phyloP scores from a whole-genome alignment of 2,329 filamentous ascomycete species.

The Fusarium domesticum region DNA sequence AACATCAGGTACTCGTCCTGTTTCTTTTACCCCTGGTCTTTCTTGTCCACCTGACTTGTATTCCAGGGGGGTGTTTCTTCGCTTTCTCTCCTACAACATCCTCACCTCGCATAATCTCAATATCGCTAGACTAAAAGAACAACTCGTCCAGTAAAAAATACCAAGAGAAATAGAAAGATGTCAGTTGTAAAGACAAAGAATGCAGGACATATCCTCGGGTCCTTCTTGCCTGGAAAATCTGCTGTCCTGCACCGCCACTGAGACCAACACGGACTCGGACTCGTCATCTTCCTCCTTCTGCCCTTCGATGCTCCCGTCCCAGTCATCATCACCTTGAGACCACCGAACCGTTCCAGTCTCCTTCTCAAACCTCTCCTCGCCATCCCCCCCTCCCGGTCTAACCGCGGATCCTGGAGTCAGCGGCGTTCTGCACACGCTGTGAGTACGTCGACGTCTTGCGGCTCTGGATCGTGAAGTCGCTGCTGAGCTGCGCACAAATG shows the following conservation, averaged over 20 bases:
- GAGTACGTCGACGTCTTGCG: slow-evolving; percentile 78
- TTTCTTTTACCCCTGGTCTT: too few species aligned
- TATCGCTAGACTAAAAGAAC: too few species aligned
- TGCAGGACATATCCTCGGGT: slow-evolving; percentile 31
- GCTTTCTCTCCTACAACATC: too few species aligned
- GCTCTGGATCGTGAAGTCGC: slow-evolving; percentile 75
- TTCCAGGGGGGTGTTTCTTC: too few species aligned
- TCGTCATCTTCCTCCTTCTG: slow-evolving; percentile 72
- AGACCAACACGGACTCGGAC: slow-evolving; percentile 30
- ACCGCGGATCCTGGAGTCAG: slow-evolving; percentile 69
- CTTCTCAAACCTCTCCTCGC: slow-evolving; percentile 78
- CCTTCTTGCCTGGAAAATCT: slow-evolving; percentile 66
- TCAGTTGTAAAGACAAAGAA: background rate
- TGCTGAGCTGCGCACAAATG: slow-evolving; percentile 67
- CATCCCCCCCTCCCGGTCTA: slow-evolving; percentile 76
- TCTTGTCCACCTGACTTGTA: too few species aligned
- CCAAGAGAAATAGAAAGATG: background rate
- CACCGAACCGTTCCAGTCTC: slow-evolving; percentile 41
- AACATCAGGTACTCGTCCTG: too few species aligned
- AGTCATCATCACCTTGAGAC: slow-evolving; percentile 64
- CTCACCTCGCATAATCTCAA: too few species aligned
- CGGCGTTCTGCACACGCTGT: slow-evolving; percentile 84
- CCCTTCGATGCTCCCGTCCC: slow-evolving; percentile 71
- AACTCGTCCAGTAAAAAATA: too few species aligned
- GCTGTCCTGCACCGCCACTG: slow-evolving; percentile 64